Evolutionary conservation across 805 yeast genomes (phyloP).

Genomic region (Lachancea thermotolerans): DNA sequence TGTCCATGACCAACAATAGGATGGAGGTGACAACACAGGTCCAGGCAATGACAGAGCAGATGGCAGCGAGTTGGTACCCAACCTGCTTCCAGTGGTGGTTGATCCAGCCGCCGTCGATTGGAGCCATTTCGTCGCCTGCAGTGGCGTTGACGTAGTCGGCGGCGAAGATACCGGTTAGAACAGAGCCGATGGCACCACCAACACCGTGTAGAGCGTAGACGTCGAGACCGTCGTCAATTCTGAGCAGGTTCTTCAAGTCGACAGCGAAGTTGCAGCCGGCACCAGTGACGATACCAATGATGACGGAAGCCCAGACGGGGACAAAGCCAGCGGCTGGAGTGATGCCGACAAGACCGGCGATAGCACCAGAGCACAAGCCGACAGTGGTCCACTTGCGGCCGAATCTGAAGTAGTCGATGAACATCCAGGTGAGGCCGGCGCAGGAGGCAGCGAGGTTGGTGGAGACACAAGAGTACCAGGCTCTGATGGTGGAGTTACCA

Average conservation of each 20-base stretch:
- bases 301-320: slow-evolving; percentile 82
- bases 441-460: slow-evolving; percentile 90
- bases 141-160: slow-evolving; percentile 82
- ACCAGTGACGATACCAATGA: slow-evolving; percentile 76
- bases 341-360: slow-evolving; percentile 90
- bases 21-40: slow-evolving; percentile 66
- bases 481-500: slow-evolving; percentile 86
- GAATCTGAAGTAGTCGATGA: slow-evolving; percentile 78
- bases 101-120: slow-evolving; percentile 80
- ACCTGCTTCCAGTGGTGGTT: slow-evolving; percentile 77
- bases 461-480: slow-evolving; percentile 89
- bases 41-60: slow-evolving; percentile 65
- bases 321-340: slow-evolving; percentile 98
- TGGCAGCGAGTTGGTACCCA: slow-evolving; percentile 82
- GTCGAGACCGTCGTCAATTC: slow-evolving; percentile 91
- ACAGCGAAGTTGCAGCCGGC: slow-evolving; percentile 79
- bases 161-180: slow-evolving; percentile 87
- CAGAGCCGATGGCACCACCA: slow-evolving; percentile 82
- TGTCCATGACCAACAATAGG: slow-evolving; percentile 59
- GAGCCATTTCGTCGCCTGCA: slow-evolving; percentile 53
- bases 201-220: slow-evolving; percentile 91
- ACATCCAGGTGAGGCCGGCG: slow-evolving; percentile 94
- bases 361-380: slow-evolving; percentile 89
- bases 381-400: slow-evolving; percentile 90
- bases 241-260: slow-evolving; percentile 62